Conservation (phyloP, 73 alveolate genomes). For the Tetrahymena borealis region DNA sequence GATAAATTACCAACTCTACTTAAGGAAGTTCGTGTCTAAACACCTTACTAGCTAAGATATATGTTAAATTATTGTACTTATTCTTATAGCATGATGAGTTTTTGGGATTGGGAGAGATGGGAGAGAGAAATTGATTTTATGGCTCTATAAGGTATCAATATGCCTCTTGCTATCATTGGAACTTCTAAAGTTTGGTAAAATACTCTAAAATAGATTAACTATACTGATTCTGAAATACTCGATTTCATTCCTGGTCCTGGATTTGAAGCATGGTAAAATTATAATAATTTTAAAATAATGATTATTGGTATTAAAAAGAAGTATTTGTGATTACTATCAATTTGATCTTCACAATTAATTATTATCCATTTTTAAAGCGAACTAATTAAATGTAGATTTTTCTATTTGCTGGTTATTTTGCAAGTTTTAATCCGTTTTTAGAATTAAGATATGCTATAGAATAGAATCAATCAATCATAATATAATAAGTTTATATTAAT, state of each 20-base stretch:
- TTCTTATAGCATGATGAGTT: neutral
- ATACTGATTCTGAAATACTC: slow-evolving; percentile 44
- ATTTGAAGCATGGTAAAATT: slow-evolving; percentile 51
- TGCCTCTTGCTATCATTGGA: slow-evolving; percentile 52
- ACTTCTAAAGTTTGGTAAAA: slow-evolving; percentile 43
- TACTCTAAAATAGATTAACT: slow-evolving; percentile 30
- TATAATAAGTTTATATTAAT: neutral
- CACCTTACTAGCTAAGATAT: neutral
- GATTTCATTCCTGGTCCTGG: slow-evolving; percentile 53
- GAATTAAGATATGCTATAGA: neutral
- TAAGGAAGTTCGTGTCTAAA: neutral
- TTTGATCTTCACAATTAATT: too few relatives aligned
- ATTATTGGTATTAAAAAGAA: too few relatives aligned
- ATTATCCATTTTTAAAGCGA: too few relatives aligned
- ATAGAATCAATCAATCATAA: neutral
- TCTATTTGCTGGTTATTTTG: too few relatives aligned
- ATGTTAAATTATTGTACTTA: neutral
- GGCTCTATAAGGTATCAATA: slow-evolving; percentile 51
- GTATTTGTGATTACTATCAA: too few relatives aligned
- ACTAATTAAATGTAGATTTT: too few relatives aligned
- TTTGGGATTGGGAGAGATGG: slow-evolving; percentile 57
- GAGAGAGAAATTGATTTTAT: slow-evolving; percentile 56
- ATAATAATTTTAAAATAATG: neutral
- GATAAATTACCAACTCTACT: neutral
- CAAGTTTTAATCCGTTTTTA: too few relatives aligned